These are phyloP conservation scores for Neurospora hispaniola DNA, from an alignment of 495 filamentous ascomycete species.

Conservation along the genomic window DNA sequence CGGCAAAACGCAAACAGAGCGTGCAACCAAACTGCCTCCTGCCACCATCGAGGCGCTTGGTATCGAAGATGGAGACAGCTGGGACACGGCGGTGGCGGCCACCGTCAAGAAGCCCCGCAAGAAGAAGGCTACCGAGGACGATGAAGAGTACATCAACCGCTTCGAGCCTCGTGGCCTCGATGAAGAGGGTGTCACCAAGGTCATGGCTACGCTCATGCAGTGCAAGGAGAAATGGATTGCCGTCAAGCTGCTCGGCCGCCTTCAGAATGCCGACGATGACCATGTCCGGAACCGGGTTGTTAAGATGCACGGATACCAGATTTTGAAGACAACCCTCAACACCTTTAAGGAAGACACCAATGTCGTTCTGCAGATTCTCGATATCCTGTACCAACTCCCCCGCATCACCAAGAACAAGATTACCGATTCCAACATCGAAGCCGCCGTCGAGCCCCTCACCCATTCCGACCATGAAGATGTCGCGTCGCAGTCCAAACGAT, in stretches of 20 bases:
- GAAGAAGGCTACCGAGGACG: constrained; percentile 89
- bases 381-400: constrained; percentile 81
- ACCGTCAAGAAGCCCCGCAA: constrained; percentile 65
- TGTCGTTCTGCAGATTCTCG: constrained; percentile 76
- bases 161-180: constrained; percentile 74
- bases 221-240: constrained; percentile 99
- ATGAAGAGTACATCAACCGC: constrained; percentile 94
- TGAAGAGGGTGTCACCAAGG: constrained; percentile 84
- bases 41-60: constrained; percentile 91
- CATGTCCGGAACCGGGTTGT: constrained; percentile 79
- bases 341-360: constrained; percentile 83
- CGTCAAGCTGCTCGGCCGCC: constrained; percentile 82
- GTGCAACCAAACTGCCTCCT: constrained; percentile 81
- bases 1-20: constrained; percentile 94
- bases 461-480: constrained; percentile 64
- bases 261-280: constrained; percentile 85
- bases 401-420: constrained; percentile 96
- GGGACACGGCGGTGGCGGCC: constrained; percentile 71
- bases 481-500: constrained; percentile 50
- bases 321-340: constrained; percentile 73
- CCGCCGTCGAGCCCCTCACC: constrained; percentile 61
- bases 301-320: constrained; percentile 94
- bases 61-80: constrained; percentile 85
- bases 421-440: constrained; percentile 89
- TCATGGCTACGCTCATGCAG: constrained; percentile 98